phyloP scores from a whole-genome alignment of 805 yeast species.

The Wickerhamomyces ciferrii region DNA sequence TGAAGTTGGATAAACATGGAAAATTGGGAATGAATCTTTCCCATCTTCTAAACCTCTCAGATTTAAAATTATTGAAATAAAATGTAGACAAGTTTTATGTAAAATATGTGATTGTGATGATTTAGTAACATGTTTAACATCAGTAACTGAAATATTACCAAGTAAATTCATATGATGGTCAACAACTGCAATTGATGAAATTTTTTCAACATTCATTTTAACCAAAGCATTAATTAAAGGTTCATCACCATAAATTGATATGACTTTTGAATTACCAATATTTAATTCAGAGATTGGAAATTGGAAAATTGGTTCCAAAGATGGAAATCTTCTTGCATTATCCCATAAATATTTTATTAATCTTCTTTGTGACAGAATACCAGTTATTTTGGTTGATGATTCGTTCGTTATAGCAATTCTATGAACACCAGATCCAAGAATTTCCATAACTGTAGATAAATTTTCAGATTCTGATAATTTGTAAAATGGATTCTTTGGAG shows the following conservation, averaged over 20 bases:
- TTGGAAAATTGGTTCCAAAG: conserved; percentile 70
- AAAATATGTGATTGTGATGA: conserved; percentile 82
- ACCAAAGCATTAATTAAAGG: conserved; percentile 80
- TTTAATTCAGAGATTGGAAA: conserved; percentile 64
- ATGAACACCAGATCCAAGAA: conserved; percentile 93
- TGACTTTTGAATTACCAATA: conserved; percentile 70
- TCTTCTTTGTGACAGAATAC: conserved; percentile 88
- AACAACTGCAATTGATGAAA: conserved; percentile 89
- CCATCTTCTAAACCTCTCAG: conserved; percentile 91
- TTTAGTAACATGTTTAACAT: conserved; percentile 81
- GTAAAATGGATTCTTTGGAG: conserved; percentile 85
- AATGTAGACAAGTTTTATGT: conserved; percentile 80
- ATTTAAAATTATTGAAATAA: conserved; percentile 78
- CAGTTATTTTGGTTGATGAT: conserved; percentile 55
- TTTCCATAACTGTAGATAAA: conserved; percentile 71
- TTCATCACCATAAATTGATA: conserved; percentile 83
- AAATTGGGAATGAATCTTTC: conserved; percentile 94
- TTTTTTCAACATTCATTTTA: conserved; percentile 78
- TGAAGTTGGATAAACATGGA: conserved; percentile 79
- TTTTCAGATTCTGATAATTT: conserved; percentile 68
- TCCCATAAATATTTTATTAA: conserved; percentile 85
- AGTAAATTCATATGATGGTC: conserved; percentile 70
- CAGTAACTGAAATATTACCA: conserved; percentile 94
- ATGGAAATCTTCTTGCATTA: conserved; percentile 80
- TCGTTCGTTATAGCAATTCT: conserved; percentile 74